Conservation (phyloP, 2,329 filamentous ascomycete genomes). For the Fusarium domesticum region DNA sequence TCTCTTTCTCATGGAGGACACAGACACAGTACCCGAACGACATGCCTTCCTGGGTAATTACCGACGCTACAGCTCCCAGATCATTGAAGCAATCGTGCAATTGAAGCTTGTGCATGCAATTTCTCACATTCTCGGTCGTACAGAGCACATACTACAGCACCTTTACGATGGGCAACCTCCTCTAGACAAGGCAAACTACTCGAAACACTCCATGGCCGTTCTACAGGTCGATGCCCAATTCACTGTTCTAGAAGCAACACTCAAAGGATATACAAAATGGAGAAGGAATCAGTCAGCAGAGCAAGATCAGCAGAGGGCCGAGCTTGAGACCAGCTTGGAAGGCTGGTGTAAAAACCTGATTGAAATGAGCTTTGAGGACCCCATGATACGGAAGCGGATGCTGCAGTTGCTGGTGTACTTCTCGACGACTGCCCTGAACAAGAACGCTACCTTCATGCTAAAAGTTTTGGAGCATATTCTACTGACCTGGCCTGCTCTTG, state of each 20-base stretch:
- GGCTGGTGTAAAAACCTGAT: conserved; percentile 71
- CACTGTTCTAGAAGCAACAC: conserved; percentile 79
- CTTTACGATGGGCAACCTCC: conserved; percentile 69
- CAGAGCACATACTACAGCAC: conserved; percentile 69
- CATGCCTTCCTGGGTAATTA: conserved; percentile 97
- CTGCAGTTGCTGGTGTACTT: conserved; percentile 82
- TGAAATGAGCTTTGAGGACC: conserved; percentile 74
- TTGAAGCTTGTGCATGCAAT: conserved; percentile 82
- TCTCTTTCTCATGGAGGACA: conserved; percentile 84
- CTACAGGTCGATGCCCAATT: conserved; percentile 85
- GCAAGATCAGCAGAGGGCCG: conserved; percentile 49
- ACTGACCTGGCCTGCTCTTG: conserved; percentile 72
- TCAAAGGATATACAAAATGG: conserved; percentile 90
- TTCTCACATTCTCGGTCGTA: conserved; percentile 77
- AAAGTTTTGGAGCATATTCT: conserved; percentile 90
- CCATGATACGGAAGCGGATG: conserved; percentile 75
- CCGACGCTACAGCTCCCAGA: conserved; percentile 79
- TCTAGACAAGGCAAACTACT: conserved; percentile 62
- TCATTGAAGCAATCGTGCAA: conserved; percentile 84
- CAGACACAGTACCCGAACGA: conserved; percentile 88
- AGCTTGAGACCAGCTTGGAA: conserved; percentile 63
- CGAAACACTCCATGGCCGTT: conserved; percentile 68
- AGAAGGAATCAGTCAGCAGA: conserved; percentile 36
- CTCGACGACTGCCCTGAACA: conserved; percentile 75
- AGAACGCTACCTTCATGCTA: conserved; percentile 76